Evolutionary conservation across 306 rosid genomes (phyloP).

Genomic region (Fragaria vesca): DNA sequence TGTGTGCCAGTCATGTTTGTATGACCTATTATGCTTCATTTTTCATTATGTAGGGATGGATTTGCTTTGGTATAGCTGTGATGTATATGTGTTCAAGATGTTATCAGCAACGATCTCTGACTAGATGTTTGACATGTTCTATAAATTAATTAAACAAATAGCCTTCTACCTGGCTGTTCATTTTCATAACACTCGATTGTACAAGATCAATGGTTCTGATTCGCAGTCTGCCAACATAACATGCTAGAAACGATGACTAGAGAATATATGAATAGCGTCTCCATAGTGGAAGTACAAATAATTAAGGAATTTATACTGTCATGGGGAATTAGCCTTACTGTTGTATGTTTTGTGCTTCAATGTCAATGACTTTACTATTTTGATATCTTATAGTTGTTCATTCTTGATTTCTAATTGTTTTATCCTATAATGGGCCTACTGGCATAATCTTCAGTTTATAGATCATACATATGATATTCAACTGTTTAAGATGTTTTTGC

Average conservation of each 20-base stretch:
- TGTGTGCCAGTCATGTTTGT: neutral
- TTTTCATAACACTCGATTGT: too few species aligned
- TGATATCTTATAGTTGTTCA: neutral
- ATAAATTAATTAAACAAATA: too few species aligned
- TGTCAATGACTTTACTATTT: neutral
- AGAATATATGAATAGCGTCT: neutral
- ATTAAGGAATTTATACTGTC: neutral
- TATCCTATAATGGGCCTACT: neutral
- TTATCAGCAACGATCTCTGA: neutral
- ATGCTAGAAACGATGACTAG: neutral
- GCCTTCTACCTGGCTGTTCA: too few species aligned
- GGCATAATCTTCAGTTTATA: neutral
- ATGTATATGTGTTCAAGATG: neutral
- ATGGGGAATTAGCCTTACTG: neutral
- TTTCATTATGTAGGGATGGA: neutral
- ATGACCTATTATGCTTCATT: neutral
- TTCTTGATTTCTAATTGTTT: neutral
- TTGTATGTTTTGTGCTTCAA: neutral
- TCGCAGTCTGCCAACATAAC: neutral
- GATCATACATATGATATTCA: neutral
- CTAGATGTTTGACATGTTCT: too few species aligned
- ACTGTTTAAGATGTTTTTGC: constrained; percentile 5
- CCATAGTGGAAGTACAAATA: neutral
- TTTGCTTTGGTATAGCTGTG: neutral
- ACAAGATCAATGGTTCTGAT: neutral